Conservation (phyloP, 106 monocot genomes). For the Dactylorhiza incarnata region DNA sequence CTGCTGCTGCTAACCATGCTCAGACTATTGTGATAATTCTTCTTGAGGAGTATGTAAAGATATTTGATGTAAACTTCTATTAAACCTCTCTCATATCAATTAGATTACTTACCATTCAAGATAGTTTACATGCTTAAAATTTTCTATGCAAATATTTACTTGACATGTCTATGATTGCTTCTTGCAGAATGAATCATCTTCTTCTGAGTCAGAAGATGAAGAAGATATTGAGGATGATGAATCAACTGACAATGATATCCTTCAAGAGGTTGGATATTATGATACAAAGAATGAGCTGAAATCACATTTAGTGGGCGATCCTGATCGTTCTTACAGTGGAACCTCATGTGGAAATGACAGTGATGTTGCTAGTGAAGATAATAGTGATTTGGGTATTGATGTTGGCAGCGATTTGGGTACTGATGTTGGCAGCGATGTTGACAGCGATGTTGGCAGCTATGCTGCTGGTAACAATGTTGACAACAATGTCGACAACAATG, state of each 20-base stretch:
- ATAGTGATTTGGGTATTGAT: constrained; percentile 2
- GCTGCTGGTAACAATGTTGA: background rate
- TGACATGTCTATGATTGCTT: constrained; percentile 21
- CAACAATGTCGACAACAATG: background rate
- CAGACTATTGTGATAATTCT: constrained; percentile 86
- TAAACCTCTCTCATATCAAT: background rate
- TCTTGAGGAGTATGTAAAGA: constrained; percentile 70
- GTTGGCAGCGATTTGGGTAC: constrained; percentile 13
- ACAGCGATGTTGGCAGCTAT: background rate
- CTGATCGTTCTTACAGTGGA: constrained; percentile 24
- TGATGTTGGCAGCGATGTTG: background rate
- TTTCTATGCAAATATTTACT: background rate
- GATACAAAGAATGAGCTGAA: constrained; percentile 30
- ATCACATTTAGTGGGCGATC: constrained; percentile 29
- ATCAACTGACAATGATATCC: constrained; percentile 38
- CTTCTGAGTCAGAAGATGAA: constrained; percentile 59
- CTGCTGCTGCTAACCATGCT: constrained; percentile 98
- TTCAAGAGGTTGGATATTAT: constrained; percentile 34
- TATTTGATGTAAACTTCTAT: constrained; percentile 69
- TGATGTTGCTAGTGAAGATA: background rate
- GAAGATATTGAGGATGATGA: constrained; percentile 42
- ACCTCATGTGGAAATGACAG: constrained; percentile 16
- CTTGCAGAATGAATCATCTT: constrained; percentile 35
- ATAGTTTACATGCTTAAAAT: constrained; percentile 2
- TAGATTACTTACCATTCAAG: background rate